These are phyloP conservation scores for Ascochyta fabae DNA, from an alignment of 2,329 filamentous ascomycete genomes.

Conservation along the genomic window DNA sequence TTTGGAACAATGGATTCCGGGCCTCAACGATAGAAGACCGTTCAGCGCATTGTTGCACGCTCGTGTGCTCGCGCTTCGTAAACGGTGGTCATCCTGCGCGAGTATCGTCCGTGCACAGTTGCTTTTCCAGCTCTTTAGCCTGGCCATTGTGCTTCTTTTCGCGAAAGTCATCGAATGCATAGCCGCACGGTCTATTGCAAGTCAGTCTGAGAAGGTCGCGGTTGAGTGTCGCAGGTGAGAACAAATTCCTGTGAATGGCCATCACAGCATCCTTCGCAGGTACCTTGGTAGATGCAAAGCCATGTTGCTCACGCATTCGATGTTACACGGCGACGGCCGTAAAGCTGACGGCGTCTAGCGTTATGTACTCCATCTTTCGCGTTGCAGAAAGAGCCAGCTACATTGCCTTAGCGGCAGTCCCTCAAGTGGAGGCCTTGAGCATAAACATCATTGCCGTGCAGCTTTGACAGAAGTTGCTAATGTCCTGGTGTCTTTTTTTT, in stretches of 20 bases:
- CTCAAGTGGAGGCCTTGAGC: too few relatives aligned
- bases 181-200: too few relatives aligned
- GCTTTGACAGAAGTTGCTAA: too few relatives aligned
- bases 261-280: too few relatives aligned
- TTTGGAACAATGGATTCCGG: too few relatives aligned
- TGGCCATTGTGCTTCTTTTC: not conserved
- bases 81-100: slow-evolving; percentile 7
- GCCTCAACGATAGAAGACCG: not conserved
- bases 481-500: too few relatives aligned
- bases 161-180: not conserved
- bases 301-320: slow-evolving; percentile 7
- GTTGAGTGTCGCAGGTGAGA: too few relatives aligned
- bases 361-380: not conserved
- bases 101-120: not conserved
- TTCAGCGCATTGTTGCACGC: not conserved
- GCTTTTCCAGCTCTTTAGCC: not conserved
- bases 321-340: slow-evolving; percentile 9
- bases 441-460: too few relatives aligned
- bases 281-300: not conserved
- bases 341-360: slow-evolving; percentile 13
- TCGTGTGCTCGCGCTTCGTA: slow-evolving; percentile 3
- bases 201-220: too few relatives aligned
- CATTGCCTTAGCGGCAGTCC: too few relatives aligned
- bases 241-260: too few relatives aligned
- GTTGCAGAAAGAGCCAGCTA: too few relatives aligned